Evolutionary conservation across 1,139 yeast species (phyloP).

Genomic region (Debaryomyces subglobosus): DNA sequence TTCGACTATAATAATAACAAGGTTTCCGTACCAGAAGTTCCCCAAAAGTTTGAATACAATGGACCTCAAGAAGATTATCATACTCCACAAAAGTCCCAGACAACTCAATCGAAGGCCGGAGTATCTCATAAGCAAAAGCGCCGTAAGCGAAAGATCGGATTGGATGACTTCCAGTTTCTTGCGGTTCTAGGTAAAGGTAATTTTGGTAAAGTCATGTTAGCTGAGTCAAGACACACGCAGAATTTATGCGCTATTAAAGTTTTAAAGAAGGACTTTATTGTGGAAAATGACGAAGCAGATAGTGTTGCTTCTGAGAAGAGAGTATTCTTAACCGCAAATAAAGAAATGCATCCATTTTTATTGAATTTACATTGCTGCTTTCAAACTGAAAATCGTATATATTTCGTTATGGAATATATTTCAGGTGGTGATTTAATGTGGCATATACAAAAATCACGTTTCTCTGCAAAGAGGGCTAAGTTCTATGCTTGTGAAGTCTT

Average conservation of each 20-base stretch:
- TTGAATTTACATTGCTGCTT: conserved; percentile 91
- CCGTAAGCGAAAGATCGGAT: conserved; percentile 73
- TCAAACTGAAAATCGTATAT: conserved; percentile 96
- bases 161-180: conserved; percentile 90
- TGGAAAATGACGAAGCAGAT: conserved; percentile 94
- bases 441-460: conserved; percentile 94
- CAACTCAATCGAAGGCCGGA: conserved; percentile 10
- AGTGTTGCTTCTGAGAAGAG: conserved; percentile 93
- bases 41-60: background rate
- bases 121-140: conserved; percentile 32
- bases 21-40: background rate
- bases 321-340: conserved; percentile 87
- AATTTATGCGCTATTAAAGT: conserved; percentile 93
- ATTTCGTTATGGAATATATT: conserved; percentile 97
- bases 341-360: conserved; percentile 89
- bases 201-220: conserved; percentile 96
- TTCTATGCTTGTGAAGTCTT: conserved; percentile 97
- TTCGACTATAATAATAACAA: conserved; percentile 32
- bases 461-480: conserved; percentile 89
- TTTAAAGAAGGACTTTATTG: conserved; percentile 89
- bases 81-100: background rate
- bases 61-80: background rate
- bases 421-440: conserved; percentile 99
- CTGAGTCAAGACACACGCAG: conserved; percentile 81
- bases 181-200: conserved; percentile 97